Base-by-base conservation (phyloP, 192 early-diverging fungal genomes). In the Phycomyces nitens region DNA sequence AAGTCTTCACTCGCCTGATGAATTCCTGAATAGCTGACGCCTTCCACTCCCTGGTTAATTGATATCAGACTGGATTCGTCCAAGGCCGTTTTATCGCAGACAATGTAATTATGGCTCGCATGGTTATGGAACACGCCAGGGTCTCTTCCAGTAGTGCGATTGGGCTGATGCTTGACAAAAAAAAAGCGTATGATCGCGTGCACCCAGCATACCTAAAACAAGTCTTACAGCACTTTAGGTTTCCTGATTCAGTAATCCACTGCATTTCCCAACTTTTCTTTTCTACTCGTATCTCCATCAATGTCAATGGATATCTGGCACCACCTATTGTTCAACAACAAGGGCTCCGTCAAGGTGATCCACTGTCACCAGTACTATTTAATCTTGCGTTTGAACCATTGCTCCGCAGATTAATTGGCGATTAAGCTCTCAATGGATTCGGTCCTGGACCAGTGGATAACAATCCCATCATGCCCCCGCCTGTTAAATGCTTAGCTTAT, bases 341-440 rank as follows among this genome's bases (percentile, higher is more conserved):
- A 14, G 74, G 74, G 0, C 55, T 76, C 4, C 62, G 74, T 5
- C 69, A 76, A 53, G 66, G 74, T 3, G 69, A 76, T 23, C 74
- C 65, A 43, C 54, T 73, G 1, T 68, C 65, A 14, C 71, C 71
- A 10, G 1, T 73, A 1, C 53, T 74, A 1, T 66, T 62, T 50
- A 64, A 69, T 43, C 44, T 69, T 5, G 67, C 60, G 12, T 40
- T 74, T 23, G 73, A 74, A 14, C 67, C 67, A 0, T 53, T 66
- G 0, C 34, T 73, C 0, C 54, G 50, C 11, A 3, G 23, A 5
- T 27, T 71, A 0, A 10, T 38, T 1, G n/a, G 53, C 20, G 29
- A 63, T 18, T n/a, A 14, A 3, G 1, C 27, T 3, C 21, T 58
- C 38, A 0, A 42, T 2, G 57, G 34, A 15, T 58, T 58, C 16